A percentile compares a stretch with the other conserved stretches of the same genome.
Evolutionary conservation across 345 rosid genomes (phyloP).

Genomic region (Ricinus communis): DNA sequence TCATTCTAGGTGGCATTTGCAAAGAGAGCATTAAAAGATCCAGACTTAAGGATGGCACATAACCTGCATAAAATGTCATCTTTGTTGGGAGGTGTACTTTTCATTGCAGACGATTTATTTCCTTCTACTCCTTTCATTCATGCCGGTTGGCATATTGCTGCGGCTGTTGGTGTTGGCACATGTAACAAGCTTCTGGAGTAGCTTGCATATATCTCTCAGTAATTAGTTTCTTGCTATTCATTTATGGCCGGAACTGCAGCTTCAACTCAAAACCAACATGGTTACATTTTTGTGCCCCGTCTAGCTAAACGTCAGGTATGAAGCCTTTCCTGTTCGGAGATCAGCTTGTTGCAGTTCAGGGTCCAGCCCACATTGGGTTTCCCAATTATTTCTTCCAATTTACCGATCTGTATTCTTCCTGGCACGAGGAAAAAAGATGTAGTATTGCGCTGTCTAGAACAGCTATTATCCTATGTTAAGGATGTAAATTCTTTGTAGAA

Average conservation of each 20-base stretch:
- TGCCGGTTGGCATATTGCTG: constrained; percentile 98
- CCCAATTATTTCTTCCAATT: background rate
- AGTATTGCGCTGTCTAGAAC: background rate
- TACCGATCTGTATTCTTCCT: background rate
- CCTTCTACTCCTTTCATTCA: constrained; percentile 76
- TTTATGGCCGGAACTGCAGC: constrained; percentile 10
- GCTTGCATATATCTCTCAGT: constrained; percentile 9
- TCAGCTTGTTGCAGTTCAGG: background rate
- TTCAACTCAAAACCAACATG: background rate
- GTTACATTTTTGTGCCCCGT: background rate
- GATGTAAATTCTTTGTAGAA: background rate
- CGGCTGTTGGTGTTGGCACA: constrained; percentile 87
- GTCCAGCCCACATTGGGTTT: constrained; percentile 7
- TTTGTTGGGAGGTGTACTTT: constrained; percentile 71
- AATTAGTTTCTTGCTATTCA: constrained; percentile 3
- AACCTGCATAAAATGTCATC: constrained; percentile 87
- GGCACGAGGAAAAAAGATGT: background rate
- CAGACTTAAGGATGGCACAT: constrained; percentile 71
- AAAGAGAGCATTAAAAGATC: constrained; percentile 68
- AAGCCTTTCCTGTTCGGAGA: background rate
- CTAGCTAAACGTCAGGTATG: background rate
- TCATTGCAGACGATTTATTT: constrained; percentile 86
- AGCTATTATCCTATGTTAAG: background rate
- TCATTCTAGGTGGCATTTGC: constrained; percentile 73
- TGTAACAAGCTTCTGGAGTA: constrained; percentile 92